Base-by-base conservation (phyloP, 257 asterid genomes). In the Penstemon barbatus region DNA sequence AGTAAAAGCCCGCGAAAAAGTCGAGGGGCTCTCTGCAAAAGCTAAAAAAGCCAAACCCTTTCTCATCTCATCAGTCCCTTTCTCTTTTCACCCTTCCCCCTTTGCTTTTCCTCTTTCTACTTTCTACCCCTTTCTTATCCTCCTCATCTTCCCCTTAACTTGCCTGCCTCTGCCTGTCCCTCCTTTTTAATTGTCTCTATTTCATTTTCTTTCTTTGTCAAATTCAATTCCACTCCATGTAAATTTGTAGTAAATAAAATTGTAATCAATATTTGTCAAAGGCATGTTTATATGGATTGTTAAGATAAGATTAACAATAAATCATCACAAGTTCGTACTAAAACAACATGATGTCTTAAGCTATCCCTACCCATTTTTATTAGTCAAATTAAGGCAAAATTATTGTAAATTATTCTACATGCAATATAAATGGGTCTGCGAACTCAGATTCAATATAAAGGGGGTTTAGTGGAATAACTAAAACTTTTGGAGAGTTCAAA, bases 1-100 rank as follows among this genome's bases (percentile, higher is more conserved):
- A 72, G 84, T 49, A 68, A 82, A 78, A 82, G 82, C 87, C 90
- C 86, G 94, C 97, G 95, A 86, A 86, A 90, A 90, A 86, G 97
- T 87, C 90, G 97, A 90, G 97, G 84, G 96, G 65, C 52, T 58
- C 86, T 70, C 83, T 82, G 86, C 77, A 73, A 76, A 83, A 78
- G 79, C 76, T 70, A 50, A 63, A 82, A 78, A 77, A 75, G 82
- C 84, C 85, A 74, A 64, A 60, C 80, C 79, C 76, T 80, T 83
- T 69, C 74, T 74, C 84, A 77, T 69, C 74, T 74, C 84, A 77
- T 62, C 69, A 53, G 72, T 77, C 78, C 74, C 66, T 77, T 71
- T 79, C 87, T 75, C 63, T 55, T n/a, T 61, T 60, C 15, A 57
- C 76, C 68, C 54, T 41, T 61, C 62, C 69, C 36, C 18, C 55